Base-by-base conservation (phyloP, 169 alveolate species). In the Eimeria falciformis region DNA sequence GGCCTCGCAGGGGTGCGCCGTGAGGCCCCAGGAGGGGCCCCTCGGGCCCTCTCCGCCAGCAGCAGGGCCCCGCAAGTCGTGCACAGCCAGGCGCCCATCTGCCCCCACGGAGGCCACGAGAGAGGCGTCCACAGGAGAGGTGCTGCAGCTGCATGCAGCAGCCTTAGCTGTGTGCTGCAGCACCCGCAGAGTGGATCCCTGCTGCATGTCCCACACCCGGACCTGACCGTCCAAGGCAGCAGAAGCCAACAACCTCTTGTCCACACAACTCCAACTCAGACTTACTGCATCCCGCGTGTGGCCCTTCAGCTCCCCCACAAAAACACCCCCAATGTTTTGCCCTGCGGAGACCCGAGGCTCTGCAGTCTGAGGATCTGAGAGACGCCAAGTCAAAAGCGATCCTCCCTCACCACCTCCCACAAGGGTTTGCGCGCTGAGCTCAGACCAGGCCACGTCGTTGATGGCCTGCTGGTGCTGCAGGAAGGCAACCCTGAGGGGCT, bases 191-290 rank as follows among this genome's bases (percentile, higher is more conserved):
- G 25, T 1, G 25, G 58, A n/a, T 25, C 78, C 7, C 23, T n/a
- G 85, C 87, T 43, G 87, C 45, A 91, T 11, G 46, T 81, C 92
- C 92, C 94, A 82, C n/a, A 82, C 47, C 25, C 45, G 68, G 65
- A 92, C 47, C 69, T 90, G 45, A 37, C 90, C 82, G 58, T 91
- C 94, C 75, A 91, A 77, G 90, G 86, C 94, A 83, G 87, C 4
- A 29, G 94, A 91, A 0, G 66, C 5, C 50, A 91, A 46, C n/a
- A 91, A 17, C 27, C 75, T 66, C 9, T 58, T 77, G 23, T 79
- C 58, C 14, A 58, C 50, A 17, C 83, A 40, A 14, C 82, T 50
- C 94, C 94, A 91, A 43, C 50, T 82, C 25, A 91, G 47, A 27
- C 79, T 29, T 14, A 81, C 27, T 5, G 82, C 78, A 18, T 91